Percentiles rank a stretch among this genome's conserved stretches.
Conservation (phyloP, 2,329 filamentous ascomycete genomes). For the Nigrospora sphaerica region DNA sequence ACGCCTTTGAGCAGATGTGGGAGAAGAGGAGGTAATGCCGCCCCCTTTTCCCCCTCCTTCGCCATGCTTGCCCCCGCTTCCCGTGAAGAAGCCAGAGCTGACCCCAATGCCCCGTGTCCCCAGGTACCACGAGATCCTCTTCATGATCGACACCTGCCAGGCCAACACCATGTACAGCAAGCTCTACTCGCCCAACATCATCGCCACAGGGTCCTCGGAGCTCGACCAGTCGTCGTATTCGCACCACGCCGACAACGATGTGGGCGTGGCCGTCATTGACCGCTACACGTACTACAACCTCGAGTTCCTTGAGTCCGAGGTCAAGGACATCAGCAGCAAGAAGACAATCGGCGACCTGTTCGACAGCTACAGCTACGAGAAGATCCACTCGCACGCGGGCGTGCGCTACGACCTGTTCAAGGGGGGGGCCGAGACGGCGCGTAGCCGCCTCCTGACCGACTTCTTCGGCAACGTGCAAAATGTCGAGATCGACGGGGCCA, state of each 20-base stretch:
- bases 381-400: constrained; percentile 90
- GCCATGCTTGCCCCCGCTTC: background rate
- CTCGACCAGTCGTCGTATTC: constrained; percentile 96
- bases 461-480: constrained; percentile 99
- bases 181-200: constrained; percentile 96
- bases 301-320: constrained; percentile 88
- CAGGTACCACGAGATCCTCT: constrained; percentile 92
- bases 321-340: constrained; percentile 78
- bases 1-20: constrained; percentile 99
- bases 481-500: constrained; percentile 72
- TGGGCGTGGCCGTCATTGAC: constrained; percentile 96
- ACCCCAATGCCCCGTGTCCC: background rate
- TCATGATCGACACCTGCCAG: constrained; percentile 99
- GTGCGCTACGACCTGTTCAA: constrained; percentile 93
- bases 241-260: constrained; percentile 95
- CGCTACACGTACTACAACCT: constrained; percentile 98
- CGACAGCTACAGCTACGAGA: constrained; percentile 88
- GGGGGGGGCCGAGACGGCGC: constrained; percentile 70
- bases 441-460: constrained; percentile 80
- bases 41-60: background rate
- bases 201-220: constrained; percentile 93
- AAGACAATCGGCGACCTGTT: constrained; percentile 90
- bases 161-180: constrained; percentile 99
- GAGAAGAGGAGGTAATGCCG: constrained; percentile 91
- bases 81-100: background rate